Percentiles rank a stretch among this genome's conserved stretches.
Conservation (phyloP, 2,329 filamentous ascomycete species). For the Aphanoascus verrucosus region DNA sequence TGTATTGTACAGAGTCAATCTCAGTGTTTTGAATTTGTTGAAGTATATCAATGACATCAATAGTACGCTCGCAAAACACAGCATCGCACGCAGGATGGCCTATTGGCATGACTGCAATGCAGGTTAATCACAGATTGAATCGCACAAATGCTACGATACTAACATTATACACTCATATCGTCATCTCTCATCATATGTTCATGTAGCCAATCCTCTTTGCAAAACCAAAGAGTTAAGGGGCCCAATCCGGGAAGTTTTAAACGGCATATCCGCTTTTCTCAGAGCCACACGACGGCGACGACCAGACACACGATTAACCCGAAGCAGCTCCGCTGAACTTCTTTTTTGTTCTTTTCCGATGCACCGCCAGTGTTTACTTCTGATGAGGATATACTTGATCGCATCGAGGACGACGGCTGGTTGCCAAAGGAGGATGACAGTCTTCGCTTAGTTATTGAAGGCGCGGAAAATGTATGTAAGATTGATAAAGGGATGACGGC, state of each 20-base stretch:
- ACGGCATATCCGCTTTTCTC: background rate
- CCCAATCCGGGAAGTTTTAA: too few relatives aligned
- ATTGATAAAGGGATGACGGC: background rate
- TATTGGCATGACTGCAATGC: too few relatives aligned
- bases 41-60: too few relatives aligned
- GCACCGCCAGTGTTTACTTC: background rate
- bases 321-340: constrained; percentile 6
- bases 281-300: constrained; percentile 9
- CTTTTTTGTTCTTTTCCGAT: constrained; percentile 5
- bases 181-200: background rate
- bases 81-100: too few relatives aligned
- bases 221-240: background rate
- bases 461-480: background rate
- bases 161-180: background rate
- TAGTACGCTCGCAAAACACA: too few relatives aligned
- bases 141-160: too few relatives aligned
- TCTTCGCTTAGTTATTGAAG: background rate
- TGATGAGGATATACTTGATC: background rate
- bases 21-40: too few relatives aligned
- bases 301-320: constrained; percentile 6
- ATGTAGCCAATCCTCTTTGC: background rate
- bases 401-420: background rate
- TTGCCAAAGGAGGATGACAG: background rate
- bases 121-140: too few relatives aligned
- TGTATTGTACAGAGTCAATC: too few relatives aligned